Percentiles rank a stretch among this genome's conserved stretches.
Conservation (phyloP, 805 yeast species). For the Debaryomyces hansenii region DNA sequence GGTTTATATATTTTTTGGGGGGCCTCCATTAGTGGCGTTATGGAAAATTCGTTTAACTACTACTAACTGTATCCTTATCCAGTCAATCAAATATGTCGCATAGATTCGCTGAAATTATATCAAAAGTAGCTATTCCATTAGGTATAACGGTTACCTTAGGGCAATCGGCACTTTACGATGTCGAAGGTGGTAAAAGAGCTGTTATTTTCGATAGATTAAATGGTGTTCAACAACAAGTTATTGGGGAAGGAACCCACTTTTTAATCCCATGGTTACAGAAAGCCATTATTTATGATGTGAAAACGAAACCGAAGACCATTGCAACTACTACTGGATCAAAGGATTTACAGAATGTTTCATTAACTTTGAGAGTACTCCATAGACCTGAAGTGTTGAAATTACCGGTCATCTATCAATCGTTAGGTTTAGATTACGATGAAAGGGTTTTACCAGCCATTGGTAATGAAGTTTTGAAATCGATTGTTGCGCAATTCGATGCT, state of each 20-base stretch:
- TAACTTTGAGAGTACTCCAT: constrained; percentile 90
- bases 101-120: constrained; percentile 36
- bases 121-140: constrained; percentile 63
- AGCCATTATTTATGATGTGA: constrained; percentile 86
- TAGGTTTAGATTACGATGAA: constrained; percentile 94
- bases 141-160: constrained; percentile 70
- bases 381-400: constrained; percentile 85
- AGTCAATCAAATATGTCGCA: constrained; percentile 25
- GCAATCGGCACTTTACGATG: constrained; percentile 88
- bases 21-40: background rate
- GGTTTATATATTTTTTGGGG: background rate
- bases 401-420: constrained; percentile 84
- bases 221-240: constrained; percentile 85
- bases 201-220: constrained; percentile 88
- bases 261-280: constrained; percentile 94
- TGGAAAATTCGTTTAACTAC: background rate
- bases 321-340: constrained; percentile 95
- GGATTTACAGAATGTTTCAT: constrained; percentile 92
- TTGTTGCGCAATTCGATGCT: constrained; percentile 93
- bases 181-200: constrained; percentile 93
- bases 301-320: constrained; percentile 93
- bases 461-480: constrained; percentile 84
- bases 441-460: constrained; percentile 91
- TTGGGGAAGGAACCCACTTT: constrained; percentile 97
- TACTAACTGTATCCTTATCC: no score